Percentiles rank a stretch among this genome's conserved stretches.
Conservation (phyloP, 768 basidiomycete genomes). For the Postia placenta region DNA sequence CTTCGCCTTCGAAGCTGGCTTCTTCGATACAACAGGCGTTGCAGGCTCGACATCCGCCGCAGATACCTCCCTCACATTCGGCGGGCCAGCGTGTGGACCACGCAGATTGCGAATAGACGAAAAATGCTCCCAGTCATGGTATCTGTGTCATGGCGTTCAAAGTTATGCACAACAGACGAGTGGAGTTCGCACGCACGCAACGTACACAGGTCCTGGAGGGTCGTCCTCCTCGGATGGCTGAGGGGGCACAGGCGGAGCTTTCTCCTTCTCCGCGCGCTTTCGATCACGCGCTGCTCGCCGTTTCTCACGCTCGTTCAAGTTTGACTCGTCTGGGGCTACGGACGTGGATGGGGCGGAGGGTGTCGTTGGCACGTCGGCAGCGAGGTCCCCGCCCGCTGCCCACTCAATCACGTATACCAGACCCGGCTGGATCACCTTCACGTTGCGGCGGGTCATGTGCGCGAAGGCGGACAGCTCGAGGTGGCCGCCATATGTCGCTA, state of each 20-base stretch:
- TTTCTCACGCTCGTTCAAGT: conserved; percentile 36
- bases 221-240: conserved; percentile 23
- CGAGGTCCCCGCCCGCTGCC: conserved; percentile 48
- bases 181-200: conserved; percentile 64
- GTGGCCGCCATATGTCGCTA: conserved; percentile 89
- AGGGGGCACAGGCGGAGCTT: conserved; percentile 8
- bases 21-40: conserved; percentile 29
- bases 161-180: conserved; percentile 5
- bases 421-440: conserved; percentile 91
- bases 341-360: conserved; percentile 20
- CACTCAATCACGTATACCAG: conserved; percentile 89
- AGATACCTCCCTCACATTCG: conserved; percentile 49
- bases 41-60: conserved; percentile 26
- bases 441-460: conserved; percentile 66
- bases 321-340: conserved; percentile 22
- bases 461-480: conserved; percentile 92
- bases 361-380: conserved; percentile 13
- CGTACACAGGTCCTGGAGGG: conserved; percentile 53
- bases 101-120: conserved; percentile 85
- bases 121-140: conserved; percentile 94
- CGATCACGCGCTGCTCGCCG: conserved; percentile 37
- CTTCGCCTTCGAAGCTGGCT: conserved; percentile 20
- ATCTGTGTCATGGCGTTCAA: conserved; percentile 39
- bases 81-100: conserved; percentile 78
- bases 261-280: conserved; percentile 24